Evolutionary conservation across 495 filamentous ascomycete genomes (phyloP), one percentile per base, ranked within the genome.

Genomic region (Xylaria nigripes): DNA sequence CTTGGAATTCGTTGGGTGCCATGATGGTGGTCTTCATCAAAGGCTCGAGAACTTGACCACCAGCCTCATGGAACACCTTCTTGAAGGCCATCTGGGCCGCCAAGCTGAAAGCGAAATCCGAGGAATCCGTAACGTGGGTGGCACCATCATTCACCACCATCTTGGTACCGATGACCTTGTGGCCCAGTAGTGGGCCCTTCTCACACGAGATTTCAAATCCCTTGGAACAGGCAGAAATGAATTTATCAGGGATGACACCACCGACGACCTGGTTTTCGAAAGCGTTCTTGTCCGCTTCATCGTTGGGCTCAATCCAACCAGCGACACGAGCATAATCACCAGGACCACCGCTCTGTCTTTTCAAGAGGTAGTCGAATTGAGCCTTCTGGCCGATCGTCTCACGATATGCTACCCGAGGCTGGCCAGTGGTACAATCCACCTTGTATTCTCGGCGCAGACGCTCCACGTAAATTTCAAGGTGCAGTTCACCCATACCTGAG

Each of bases 21-120:
- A 89, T 95, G 59, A 99, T 87, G 45, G 88, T 86, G 9, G 90
- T 96, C 79, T 96, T 97, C 94, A 99, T 99, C 51, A 99, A 71
- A 21, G 94, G 94, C 71, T 99, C 94, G 9, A 99, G 81, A 13
- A 99, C 82, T 55, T 84, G 72, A 6, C 91, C 90, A 51, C 81
- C 76, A 8, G 83, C 90, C 7, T 84, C 79, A 45, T 75, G 73
- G 76, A 99, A 99, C 12, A 89, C 86, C 75, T 96, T 96, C 59
- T 88, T 85, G 85, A 97, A 97, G 12, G 94, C 94, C 75, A 96
- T 89, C 74, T 94, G 88, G 25, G 93, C 95, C 23, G 94, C 90
- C 54, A 82, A 89, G 70, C 89, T 95, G 86, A 99, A 99, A n/a
- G 94, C 83, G 81, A 89, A 91, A 80, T 99, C 94, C 40, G 87